Percentiles rank a stretch among this genome's conserved stretches.
Conservation (phyloP, 305 asterid genomes). For the Fraxinus sp. region DNA sequence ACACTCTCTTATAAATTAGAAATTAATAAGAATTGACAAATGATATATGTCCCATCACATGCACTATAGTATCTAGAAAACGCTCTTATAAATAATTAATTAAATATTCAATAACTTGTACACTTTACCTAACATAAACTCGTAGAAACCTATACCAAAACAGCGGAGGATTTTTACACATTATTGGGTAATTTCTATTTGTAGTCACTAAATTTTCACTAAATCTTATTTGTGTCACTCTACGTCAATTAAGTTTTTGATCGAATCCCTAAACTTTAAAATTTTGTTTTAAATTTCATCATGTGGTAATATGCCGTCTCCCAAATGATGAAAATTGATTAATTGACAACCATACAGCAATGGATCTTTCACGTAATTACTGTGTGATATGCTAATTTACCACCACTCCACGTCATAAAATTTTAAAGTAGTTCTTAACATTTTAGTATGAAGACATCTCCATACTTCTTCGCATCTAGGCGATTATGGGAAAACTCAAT, state of each 20-base stretch:
- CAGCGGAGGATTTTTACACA: neutral
- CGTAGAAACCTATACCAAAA: neutral
- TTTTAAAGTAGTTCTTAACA: no score
- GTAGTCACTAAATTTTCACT: neutral
- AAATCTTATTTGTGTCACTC: neutral
- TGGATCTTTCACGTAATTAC: neutral
- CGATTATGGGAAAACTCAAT: neutral
- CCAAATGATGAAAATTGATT: neutral
- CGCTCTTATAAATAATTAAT: neutral
- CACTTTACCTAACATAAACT: neutral
- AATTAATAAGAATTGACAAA: no score
- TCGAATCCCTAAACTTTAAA: neutral
- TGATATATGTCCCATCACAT: neutral
- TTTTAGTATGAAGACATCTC: neutral
- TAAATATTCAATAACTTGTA: neutral
- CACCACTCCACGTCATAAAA: neutral
- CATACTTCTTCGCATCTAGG: neutral
- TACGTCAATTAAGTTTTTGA: neutral
- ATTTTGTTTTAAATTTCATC: neutral
- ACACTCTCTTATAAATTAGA: neutral
- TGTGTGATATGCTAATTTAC: neutral
- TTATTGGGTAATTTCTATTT: neutral
- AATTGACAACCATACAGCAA: neutral
- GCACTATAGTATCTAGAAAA: no score
- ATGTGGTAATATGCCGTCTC: neutral